Evolutionary conservation across 2,329 filamentous ascomycete genomes (phyloP).

Genomic region (Aureobasidium uvarum): DNA sequence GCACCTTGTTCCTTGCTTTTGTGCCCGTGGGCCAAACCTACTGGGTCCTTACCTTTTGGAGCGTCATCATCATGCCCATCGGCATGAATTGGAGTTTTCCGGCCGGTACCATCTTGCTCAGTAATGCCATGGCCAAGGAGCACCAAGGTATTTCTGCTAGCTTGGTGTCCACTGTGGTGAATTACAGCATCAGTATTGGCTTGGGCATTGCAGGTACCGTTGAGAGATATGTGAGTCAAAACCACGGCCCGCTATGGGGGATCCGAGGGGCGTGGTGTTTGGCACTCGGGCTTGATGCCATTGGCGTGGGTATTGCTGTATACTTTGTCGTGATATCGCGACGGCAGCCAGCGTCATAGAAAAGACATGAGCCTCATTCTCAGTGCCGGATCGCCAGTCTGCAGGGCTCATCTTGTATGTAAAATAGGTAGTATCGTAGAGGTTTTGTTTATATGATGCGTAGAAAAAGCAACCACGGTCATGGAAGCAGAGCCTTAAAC

Average conservation of each 20-base stretch:
- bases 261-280: conserved; percentile 23
- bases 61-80: conserved; percentile 57
- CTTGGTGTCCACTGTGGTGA: conserved; percentile 54
- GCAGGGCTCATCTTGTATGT: not conserved
- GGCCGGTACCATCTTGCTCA: conserved; percentile 59
- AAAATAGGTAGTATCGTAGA: not conserved
- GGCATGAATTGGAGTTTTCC: conserved; percentile 66
- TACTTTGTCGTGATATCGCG: conserved; percentile 25
- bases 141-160: conserved; percentile 52
- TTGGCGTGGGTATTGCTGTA: conserved; percentile 20
- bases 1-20: conserved; percentile 40
- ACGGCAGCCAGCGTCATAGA: conserved; percentile 5
- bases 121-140: conserved; percentile 47
- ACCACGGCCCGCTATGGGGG: conserved; percentile 15
- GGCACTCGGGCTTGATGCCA: conserved; percentile 17
- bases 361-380: not conserved
- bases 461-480: not conserved
- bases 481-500: not conserved
- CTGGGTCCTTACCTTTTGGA: conserved; percentile 60
- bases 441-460: not conserved
- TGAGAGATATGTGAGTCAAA: conserved; percentile 40
- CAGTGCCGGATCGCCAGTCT: not conserved
- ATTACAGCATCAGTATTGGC: conserved; percentile 33
- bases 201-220: conserved; percentile 40
- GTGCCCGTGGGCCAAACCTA: conserved; percentile 56